A percentile compares a stretch with the other conserved stretches of the same genome.
Conservation (phyloP, 208 protist species). For the Lotmaria passim region DNA sequence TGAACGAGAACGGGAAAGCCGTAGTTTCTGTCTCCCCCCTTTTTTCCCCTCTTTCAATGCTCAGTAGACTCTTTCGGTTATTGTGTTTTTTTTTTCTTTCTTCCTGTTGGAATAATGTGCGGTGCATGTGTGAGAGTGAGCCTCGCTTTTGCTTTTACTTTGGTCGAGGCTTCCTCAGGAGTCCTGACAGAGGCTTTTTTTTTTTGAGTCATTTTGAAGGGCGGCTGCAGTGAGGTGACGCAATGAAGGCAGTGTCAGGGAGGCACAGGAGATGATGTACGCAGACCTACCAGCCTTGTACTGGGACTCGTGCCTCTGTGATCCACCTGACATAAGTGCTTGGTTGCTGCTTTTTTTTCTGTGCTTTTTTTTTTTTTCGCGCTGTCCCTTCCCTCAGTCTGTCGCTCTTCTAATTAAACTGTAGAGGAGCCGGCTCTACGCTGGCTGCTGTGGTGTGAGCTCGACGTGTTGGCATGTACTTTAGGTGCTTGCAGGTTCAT, state of each 20-base stretch:
- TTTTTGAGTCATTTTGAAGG: too few relatives aligned
- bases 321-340: too few relatives aligned
- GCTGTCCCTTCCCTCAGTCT: neutral
- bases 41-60: neutral
- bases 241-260: too few relatives aligned
- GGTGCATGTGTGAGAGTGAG: slow-evolving; percentile 10
- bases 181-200: neutral
- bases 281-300: neutral
- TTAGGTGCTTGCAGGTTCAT: slow-evolving; percentile 7
- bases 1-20: neutral
- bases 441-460: neutral
- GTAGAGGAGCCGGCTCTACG: neutral
- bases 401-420: neutral
- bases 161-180: neutral
- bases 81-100: neutral
- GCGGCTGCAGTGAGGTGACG: too few relatives aligned
- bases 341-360: neutral
- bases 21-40: neutral
- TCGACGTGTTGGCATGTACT: slow-evolving; percentile 12
- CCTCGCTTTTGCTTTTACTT: slow-evolving; percentile 5
- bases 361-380: neutral
- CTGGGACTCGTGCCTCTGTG: neutral
- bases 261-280: too few relatives aligned
- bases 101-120: slow-evolving; percentile 18
- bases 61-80: neutral